These are phyloP conservation scores for Alternaria sp. DNA, from an alignment of 2,329 filamentous ascomycete genomes.

Conservation along the genomic window DNA sequence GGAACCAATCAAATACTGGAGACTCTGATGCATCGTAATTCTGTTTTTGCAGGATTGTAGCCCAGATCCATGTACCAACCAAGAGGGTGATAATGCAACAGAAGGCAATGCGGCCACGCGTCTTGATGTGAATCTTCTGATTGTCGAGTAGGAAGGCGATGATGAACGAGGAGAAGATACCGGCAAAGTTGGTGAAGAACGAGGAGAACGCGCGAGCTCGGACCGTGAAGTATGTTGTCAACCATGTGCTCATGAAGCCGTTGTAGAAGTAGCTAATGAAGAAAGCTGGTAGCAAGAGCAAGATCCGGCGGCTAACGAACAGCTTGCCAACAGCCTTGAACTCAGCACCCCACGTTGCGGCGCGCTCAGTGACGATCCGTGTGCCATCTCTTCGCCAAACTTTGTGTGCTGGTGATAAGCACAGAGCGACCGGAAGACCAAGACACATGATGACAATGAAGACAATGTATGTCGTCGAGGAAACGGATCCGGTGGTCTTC, in stretches of 20 bases:
- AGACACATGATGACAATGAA: constrained; percentile 61
- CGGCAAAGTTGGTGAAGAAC: constrained; percentile 51
- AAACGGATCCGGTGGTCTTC: constrained; percentile 51
- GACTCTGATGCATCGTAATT: constrained; percentile 40
- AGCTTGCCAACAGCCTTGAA: constrained; percentile 44
- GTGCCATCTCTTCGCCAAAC: constrained; percentile 57
- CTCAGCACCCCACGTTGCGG: constrained; percentile 35
- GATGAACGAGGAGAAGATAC: constrained; percentile 49
- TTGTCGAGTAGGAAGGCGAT: constrained; percentile 47
- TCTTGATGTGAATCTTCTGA: constrained; percentile 47
- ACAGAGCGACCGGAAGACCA: constrained; percentile 54
- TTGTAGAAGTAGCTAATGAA: constrained; percentile 53
- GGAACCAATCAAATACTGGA: constrained; percentile 47
- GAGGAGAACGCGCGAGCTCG: constrained; percentile 46
- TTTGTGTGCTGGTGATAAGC: constrained; percentile 57
- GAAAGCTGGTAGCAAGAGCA: constrained; percentile 47
- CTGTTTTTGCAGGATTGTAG: constrained; percentile 42
- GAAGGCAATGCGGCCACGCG: constrained; percentile 42
- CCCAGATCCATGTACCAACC: constrained; percentile 50
- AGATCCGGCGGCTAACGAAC: constrained; percentile 42
- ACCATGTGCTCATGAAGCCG: constrained; percentile 48
- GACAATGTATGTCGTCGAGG: constrained; percentile 54
- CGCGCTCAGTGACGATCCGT: constrained; percentile 35
- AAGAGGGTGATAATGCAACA: constrained; percentile 41
- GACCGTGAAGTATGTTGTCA: constrained; percentile 49